Evolutionary conservation across 1,284 basidiomycete genomes (phyloP), one percentile per base, ranked within the genome.

Genomic region (Irpex sp.): DNA sequence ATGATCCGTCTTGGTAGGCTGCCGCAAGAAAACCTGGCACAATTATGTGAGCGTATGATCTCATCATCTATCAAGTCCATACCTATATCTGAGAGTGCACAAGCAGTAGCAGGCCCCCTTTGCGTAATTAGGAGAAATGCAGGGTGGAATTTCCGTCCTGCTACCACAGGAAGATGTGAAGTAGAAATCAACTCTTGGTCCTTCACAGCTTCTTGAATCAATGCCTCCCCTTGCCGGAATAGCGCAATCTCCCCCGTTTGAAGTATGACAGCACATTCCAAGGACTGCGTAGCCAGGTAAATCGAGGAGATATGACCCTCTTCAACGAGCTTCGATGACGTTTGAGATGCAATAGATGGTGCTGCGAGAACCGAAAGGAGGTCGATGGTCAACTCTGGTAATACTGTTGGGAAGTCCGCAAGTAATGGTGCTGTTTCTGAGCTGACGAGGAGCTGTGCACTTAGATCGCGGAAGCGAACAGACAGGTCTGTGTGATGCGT

Each of bases 21-120:
- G 86, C 78, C 0, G 91, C 88, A 45, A 92, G 74, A 70, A 94
- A 91, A 3, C 91, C 91, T 91, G 66, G 35, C n/a, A 39, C 35
- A 23, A 39, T 23, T 47, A 21, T 52, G 59, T 54, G 58, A 18
- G 21, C 19, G 5, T n/a, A 10, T 3, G 14, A 4, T 36, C 12
- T 23, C 19, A 16, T 53, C 57, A 36, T 21, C n/a, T n/a, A n/a
- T n/a, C 23, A 54, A 28, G 12, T 35, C 39, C 82, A 68, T 67
- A 90, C 88, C 91, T 59, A 88, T 82, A 70, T 91, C 85, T 1
- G 87, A 87, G 14, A 90, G 72, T 2, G 86, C 84, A 67, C 78
- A 84, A 14, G 82, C 77, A 3, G 81, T 78, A 2, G 84, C 77
- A 2, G 76, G 74, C 0, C 83, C 85, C 58, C 76, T 77, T 21